Base-by-base conservation (phyloP, 164 flowering plant genomes). In the Vitis rotundifolia region DNA sequence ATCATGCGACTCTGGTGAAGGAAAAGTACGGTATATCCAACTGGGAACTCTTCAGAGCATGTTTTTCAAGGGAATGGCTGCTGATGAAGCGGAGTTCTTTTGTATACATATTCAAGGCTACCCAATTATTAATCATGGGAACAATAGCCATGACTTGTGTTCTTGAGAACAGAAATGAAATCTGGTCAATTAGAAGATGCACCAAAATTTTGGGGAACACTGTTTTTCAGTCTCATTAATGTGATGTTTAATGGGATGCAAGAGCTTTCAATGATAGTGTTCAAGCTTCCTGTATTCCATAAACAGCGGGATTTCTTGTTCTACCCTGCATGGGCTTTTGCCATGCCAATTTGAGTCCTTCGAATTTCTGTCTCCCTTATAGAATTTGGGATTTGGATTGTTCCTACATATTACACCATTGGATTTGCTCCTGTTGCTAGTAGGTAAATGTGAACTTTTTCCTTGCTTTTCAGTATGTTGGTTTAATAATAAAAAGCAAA, bases 241-340 rank as follows among this genome's bases (percentile, higher is more conserved):
- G 5, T 3, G 44, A 37, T 37, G 44, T 37, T 37, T 37, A 37
- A 37, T 37, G 44, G 26, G 26, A 37, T 37, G 44, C 6, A 3
- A 37, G 44, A 37, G 44, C 44, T 37, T 3, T 37, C 26, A 37
- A 37, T 37, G 5, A 6, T 5, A 37, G 1, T 37, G 0, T 37
- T 37, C 44, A 37, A 5, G 44, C 44, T 37, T 37, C 44, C 44
- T 37, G 44, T 37, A 5, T 37, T 37, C 75, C 86, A 74, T 60
- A 88, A 83, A 69, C 92, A 88, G 52, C 75, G 92, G 67, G 92
- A 88, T 74, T 65, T 78, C 57, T 48, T 80, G 64, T 88, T 85
- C 68, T 88, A 70, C 75, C 90, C 92, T 18, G 80, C 89, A 49
- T 88, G 92, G 92, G 87, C 89, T 31, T 88, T 77, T 80, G 84